phyloP scores from a whole-genome alignment of 1,284 basidiomycete genomes.

The Polyporus tsugae region DNA sequence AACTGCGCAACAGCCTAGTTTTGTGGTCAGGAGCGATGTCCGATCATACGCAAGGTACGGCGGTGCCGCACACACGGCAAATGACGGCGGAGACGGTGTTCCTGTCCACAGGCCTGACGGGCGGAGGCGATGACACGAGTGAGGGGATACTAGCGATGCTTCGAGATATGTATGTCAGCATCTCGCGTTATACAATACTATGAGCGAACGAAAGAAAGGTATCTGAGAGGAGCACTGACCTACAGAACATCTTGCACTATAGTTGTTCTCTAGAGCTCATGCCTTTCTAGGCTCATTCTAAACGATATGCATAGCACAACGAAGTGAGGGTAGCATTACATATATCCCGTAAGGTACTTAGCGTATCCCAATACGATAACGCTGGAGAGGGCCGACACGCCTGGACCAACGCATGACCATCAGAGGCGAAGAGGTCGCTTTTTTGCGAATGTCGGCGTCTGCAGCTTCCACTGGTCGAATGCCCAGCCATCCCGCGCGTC shows the following conservation, averaged over 20 bases:
- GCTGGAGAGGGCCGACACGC: background rate
- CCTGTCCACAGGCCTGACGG: too few species aligned
- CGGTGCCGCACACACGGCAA: too few species aligned
- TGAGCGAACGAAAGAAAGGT: background rate
- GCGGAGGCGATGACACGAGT: too few species aligned
- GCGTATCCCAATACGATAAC: background rate
- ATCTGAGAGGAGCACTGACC: background rate
- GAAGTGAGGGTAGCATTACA: background rate
- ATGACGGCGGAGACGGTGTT: too few species aligned
- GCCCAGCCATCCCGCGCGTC: slow-evolving; percentile 31
- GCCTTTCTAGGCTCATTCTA: background rate
- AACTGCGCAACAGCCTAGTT: too few species aligned
- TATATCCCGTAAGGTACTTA: background rate
- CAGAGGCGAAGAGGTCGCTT: background rate
- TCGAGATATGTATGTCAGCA: background rate
- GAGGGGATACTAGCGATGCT: too few species aligned
- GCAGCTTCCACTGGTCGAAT: slow-evolving; percentile 34
- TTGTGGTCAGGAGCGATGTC: too few species aligned
- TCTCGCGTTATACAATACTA: background rate
- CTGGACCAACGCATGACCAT: background rate
- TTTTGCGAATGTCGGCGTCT: background rate
- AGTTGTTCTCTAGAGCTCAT: background rate
- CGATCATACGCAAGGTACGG: too few species aligned
- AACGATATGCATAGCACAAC: background rate
- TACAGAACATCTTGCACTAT: background rate